A percentile compares a stretch with the other conserved stretches of the same genome.
Evolutionary conservation across 106 monocot genomes (phyloP).

Genomic region (Narthecium ossifragum): DNA sequence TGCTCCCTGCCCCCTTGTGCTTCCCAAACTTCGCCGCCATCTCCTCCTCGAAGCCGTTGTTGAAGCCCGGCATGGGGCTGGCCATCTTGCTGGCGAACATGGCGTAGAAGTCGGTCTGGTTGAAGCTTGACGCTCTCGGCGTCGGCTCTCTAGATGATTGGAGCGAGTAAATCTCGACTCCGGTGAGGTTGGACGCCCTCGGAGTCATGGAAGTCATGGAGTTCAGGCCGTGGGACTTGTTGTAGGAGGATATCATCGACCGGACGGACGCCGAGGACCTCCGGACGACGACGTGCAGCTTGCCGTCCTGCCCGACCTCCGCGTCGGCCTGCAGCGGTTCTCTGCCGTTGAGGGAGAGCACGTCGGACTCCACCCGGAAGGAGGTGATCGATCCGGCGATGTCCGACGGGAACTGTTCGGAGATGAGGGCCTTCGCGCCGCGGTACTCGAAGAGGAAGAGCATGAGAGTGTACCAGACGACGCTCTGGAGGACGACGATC

Average conservation of each 20-base stretch:
- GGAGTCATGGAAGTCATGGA: slow-evolving; percentile 32
- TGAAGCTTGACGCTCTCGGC: slow-evolving; percentile 68
- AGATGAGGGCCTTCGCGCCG: slow-evolving; percentile 30
- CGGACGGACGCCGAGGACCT: slow-evolving; percentile 16
- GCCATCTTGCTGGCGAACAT: slow-evolving; percentile 44
- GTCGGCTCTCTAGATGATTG: slow-evolving; percentile 65
- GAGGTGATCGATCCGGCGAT: slow-evolving; percentile 39
- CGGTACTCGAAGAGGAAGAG: slow-evolving; percentile 51
- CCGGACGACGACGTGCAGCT: slow-evolving; percentile 39
- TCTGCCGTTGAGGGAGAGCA: slow-evolving; percentile 42
- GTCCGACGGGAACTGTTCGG: slow-evolving; percentile 46
- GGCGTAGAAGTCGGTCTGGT: slow-evolving; percentile 63
- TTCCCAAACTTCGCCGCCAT: slow-evolving; percentile 8
- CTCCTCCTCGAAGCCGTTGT: slow-evolving; percentile 16
- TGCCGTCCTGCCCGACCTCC: slow-evolving; percentile 43
- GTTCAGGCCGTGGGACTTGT: slow-evolving; percentile 13
- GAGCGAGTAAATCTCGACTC: slow-evolving; percentile 55
- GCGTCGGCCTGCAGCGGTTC: slow-evolving; percentile 47
- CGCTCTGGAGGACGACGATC: slow-evolving; percentile 40
- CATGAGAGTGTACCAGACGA: slow-evolving; percentile 51
- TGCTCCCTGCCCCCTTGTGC: slow-evolving; percentile 17
- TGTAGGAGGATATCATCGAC: slow-evolving; percentile 14
- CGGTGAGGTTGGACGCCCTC: slow-evolving; percentile 38
- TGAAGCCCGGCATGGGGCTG: slow-evolving; percentile 21
- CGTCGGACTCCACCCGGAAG: slow-evolving; percentile 47